Conservation (phyloP, 371 early-diverging fungal genomes). For the Mucor circinelloides region DNA sequence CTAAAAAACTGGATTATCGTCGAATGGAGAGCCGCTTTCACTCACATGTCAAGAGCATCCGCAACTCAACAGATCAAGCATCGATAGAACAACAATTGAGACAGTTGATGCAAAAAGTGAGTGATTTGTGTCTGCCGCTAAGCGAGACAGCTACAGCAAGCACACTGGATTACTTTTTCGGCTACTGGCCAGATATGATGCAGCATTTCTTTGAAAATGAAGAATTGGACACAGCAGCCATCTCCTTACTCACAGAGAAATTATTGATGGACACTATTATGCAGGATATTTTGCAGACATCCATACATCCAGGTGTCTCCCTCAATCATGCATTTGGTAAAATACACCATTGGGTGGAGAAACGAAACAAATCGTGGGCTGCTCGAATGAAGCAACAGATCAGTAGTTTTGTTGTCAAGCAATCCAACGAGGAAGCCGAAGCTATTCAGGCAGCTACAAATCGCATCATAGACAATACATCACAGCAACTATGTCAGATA, state of each 20-base stretch:
- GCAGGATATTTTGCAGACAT: constrained; percentile 20
- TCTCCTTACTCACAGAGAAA: constrained; percentile 31
- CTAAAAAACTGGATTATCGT: constrained; percentile 30
- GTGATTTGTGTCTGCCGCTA: neutral
- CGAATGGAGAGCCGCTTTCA: constrained; percentile 43
- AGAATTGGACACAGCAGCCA: constrained; percentile 8
- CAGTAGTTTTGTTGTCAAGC: constrained; percentile 29
- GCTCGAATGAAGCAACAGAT: constrained; percentile 44
- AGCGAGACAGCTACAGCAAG: constrained; percentile 11
- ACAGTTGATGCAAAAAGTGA: neutral
- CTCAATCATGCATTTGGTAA: constrained; percentile 34
- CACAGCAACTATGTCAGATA: neutral
- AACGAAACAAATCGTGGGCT: constrained; percentile 35
- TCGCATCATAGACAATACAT: constrained; percentile 9
- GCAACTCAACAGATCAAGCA: neutral
- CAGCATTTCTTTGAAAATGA: constrained; percentile 2
- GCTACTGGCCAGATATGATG: constrained; percentile 26
- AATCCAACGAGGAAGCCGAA: constrained; percentile 19
- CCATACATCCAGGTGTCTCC: constrained; percentile 37
- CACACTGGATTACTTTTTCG: constrained; percentile 4
- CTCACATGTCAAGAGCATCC: constrained; percentile 23
- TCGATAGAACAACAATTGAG: neutral
- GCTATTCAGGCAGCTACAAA: constrained; percentile 20
- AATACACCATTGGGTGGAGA: constrained; percentile 33
- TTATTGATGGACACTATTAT: constrained; percentile 26